phyloP scores from a whole-genome alignment of 2,329 filamentous ascomycete species.

The Fusarium devonianum region DNA sequence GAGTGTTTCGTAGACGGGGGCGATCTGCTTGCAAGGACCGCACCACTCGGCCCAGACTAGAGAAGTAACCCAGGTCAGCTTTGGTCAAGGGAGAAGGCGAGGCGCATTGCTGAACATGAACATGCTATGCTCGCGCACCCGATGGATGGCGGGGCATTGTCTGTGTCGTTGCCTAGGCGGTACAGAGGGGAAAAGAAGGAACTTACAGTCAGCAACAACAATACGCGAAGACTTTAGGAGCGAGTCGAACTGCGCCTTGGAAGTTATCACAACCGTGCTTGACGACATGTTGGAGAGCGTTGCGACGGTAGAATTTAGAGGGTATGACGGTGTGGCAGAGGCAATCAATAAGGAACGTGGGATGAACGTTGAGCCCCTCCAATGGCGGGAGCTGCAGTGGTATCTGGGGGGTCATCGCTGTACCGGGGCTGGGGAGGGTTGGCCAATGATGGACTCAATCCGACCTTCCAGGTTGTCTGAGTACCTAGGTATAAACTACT shows the following conservation, averaged over 20 bases:
- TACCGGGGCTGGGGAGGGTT: conserved; percentile 39
- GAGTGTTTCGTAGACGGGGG: conserved; percentile 81
- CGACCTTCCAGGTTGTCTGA: not conserved
- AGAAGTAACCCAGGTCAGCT: conserved; percentile 27
- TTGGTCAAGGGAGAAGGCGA: conserved; percentile 10
- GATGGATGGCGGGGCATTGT: conserved; percentile 35
- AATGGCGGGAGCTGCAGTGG: conserved; percentile 27
- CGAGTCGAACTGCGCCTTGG: conserved; percentile 68
- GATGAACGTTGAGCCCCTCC: conserved; percentile 32
- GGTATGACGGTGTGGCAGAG: conserved; percentile 37
- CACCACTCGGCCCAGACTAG: conserved; percentile 90
- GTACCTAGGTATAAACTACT: too few relatives aligned
- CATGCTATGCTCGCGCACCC: conserved; percentile 11
- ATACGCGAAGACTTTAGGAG: conserved; percentile 76
- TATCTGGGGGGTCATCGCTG: conserved; percentile 39
- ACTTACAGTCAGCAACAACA: conserved; percentile 89
- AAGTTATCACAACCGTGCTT: conserved; percentile 48
- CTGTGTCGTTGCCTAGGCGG: conserved; percentile 1
- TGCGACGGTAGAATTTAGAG: conserved; percentile 27
- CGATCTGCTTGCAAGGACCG: conserved; percentile 82
- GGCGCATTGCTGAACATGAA: conserved; percentile 24
- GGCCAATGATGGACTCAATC: conserved; percentile 25
- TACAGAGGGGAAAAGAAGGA: conserved; percentile 1
- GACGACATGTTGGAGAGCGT: conserved; percentile 42
- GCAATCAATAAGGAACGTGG: conserved; percentile 21